A percentile compares a stretch with the other conserved stretches of the same genome.
Evolutionary conservation across 306 rosid species (phyloP).

Genomic region (Glycine latifolia): DNA sequence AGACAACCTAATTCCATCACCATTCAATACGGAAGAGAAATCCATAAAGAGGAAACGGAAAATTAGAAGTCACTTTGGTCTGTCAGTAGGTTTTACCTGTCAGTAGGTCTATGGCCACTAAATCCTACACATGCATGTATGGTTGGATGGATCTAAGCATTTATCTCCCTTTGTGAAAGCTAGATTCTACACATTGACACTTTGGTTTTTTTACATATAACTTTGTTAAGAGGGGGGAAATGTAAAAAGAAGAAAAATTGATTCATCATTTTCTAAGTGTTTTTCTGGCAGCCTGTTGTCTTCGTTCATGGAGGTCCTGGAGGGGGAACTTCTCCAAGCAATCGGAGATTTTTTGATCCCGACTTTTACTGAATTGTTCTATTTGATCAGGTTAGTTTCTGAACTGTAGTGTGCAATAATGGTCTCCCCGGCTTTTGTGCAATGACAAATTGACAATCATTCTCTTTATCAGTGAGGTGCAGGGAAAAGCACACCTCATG

Average conservation of each 20-base stretch:
- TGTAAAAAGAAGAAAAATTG: background rate
- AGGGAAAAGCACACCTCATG: slow-evolving; percentile 95
- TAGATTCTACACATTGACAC: background rate
- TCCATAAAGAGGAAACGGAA: background rate
- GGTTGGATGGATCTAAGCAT: slow-evolving; percentile 2
- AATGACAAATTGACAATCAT: slow-evolving; percentile 22
- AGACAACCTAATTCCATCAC: background rate
- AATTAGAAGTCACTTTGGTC: background rate
- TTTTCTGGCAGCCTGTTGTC: slow-evolving; percentile 77
- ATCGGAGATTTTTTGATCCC: slow-evolving; percentile 86
- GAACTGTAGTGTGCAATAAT: slow-evolving; percentile 31
- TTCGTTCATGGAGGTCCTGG: slow-evolving; percentile 98
- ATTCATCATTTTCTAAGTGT: slow-evolving; percentile 32
- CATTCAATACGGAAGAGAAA: background rate
- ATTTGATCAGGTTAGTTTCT: slow-evolving; percentile 82
- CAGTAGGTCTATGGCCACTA: background rate
- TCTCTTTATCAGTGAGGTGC: slow-evolving; percentile 77
- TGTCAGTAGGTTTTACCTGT: background rate
- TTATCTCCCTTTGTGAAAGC: background rate
- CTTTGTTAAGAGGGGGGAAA: background rate
- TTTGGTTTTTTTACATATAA: background rate
- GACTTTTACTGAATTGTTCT: slow-evolving; percentile 78
- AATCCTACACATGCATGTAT: slow-evolving; percentile 10
- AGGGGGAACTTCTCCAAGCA: slow-evolving; percentile 91
- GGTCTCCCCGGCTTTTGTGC: slow-evolving; percentile 20